Evolutionary conservation across 208 protist genomes (phyloP), one percentile per base, ranked within the genome.

Genomic region (Tritrichomonas musculus): DNA sequence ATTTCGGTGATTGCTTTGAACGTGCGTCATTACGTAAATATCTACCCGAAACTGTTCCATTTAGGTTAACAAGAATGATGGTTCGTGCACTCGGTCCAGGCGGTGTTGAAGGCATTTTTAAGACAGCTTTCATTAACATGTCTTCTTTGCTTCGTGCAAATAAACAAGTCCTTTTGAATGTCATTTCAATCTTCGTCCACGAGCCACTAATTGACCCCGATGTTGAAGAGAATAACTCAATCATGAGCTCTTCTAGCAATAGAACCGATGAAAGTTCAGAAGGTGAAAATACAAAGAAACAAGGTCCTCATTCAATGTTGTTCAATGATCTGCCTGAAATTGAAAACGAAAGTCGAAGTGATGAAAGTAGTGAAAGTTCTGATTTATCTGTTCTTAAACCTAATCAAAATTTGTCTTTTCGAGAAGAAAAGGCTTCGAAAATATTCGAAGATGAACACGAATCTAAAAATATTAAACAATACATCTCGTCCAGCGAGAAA

Each of bases 1-100:
- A 92, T 41, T 92, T 72, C 27, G 57, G 57, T 92, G 88, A 94
- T 27, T 95, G 93, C 30, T 95, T 95, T 65, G 94, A 95, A 27
- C 75, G 93, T 0, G 94, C 93, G 17, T 92, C 84, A 0, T 44
- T 44, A n/a, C 14, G 94, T 13, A 30, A 92, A 39, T 72, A 49
- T 36, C 41, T 93, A 36, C 88, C 88, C 14, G 88, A 92, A 69
- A 33, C 72, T 64, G 88, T 92, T 50, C 88, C 88, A 92, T 92
- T 92, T 41, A 22, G 88, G 5, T 36, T 92, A 0, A 92, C 88
- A 30, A 64, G 88, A 30, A 66, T 50, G 39, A 92, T 92, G 55
- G 33, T 39, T 8, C 47, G 39, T 9, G 88, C 88, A 5, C 33
- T 92, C 25, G 88, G 88, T 17, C 27, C 47, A 13, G 47, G n/a